Evolutionary conservation across 2,329 filamentous ascomycete genomes (phyloP).

Genomic region (Chaetomium strumarium): DNA sequence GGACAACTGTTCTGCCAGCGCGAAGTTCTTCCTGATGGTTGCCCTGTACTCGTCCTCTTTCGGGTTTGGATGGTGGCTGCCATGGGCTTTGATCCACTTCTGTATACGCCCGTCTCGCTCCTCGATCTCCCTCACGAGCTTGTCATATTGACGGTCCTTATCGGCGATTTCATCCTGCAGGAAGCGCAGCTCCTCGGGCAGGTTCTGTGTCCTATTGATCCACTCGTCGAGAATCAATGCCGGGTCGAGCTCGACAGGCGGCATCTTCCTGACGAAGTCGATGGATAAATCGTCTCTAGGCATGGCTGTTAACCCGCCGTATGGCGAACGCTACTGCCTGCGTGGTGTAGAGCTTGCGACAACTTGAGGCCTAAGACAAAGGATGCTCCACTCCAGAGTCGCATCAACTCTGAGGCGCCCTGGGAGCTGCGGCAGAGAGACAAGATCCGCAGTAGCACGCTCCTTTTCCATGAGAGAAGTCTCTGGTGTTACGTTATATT

Average conservation of each 20-base stretch:
- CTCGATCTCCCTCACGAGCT: slow-evolving; percentile 62
- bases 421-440: not conserved
- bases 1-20: slow-evolving; percentile 62
- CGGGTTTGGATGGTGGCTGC: slow-evolving; percentile 66
- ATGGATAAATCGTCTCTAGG: slow-evolving; percentile 68
- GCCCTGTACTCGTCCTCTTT: slow-evolving; percentile 65
- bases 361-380: not conserved
- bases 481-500: not conserved
- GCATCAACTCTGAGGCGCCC: slow-evolving; percentile 1
- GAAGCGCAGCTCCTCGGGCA: slow-evolving; percentile 77
- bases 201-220: slow-evolving; percentile 67
- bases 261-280: slow-evolving; percentile 63
- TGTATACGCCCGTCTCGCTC: slow-evolving; percentile 71
- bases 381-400: slow-evolving; percentile 2
- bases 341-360: not conserved
- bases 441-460: not conserved
- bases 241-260: slow-evolving; percentile 55
- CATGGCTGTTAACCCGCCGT: slow-evolving; percentile 54
- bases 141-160: slow-evolving; percentile 67
- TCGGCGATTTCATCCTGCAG: slow-evolving; percentile 77
- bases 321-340: slow-evolving; percentile 8
- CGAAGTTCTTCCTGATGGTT: slow-evolving; percentile 62
- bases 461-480: too few species aligned
- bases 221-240: slow-evolving; percentile 73
- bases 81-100: slow-evolving; percentile 73